Percentiles rank a stretch among this genome's conserved stretches.
Evolutionary conservation across 371 early-diverging fungal species (phyloP).

Genomic region (Funneliformis caledonium): DNA sequence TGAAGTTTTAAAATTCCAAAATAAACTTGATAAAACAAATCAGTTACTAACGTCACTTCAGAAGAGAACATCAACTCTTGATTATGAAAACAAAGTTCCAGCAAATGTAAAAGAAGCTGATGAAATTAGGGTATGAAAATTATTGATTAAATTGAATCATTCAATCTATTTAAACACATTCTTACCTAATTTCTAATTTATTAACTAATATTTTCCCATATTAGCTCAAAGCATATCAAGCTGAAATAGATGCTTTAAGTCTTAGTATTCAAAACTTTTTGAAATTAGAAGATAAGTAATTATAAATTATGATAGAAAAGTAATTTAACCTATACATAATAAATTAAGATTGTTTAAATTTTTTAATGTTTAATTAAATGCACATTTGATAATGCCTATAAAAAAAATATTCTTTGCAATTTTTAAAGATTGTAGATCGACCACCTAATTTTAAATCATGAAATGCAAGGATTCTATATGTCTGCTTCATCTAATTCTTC

Average conservation of each 20-base stretch:
- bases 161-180: conserved; percentile 1
- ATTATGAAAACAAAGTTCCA: conserved; percentile 68
- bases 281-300: conserved; percentile 54
- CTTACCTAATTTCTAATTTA: neutral
- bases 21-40: conserved; percentile 65
- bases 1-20: conserved; percentile 74
- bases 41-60: conserved; percentile 54
- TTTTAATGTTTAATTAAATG: no score
- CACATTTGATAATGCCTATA: neutral
- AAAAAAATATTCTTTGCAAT: neutral
- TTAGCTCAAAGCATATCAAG: conserved; percentile 65
- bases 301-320: neutral
- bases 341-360: neutral
- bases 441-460: no score
- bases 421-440: no score
- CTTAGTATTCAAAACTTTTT: conserved; percentile 68
- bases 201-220: neutral
- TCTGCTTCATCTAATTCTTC: neutral
- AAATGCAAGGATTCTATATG: neutral
- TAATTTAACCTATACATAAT: neutral
- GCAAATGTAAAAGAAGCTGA: conserved; percentile 69
- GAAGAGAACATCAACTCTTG: conserved; percentile 64
- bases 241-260: conserved; percentile 70
- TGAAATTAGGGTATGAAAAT: conserved; percentile 51
- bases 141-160: conserved; percentile 13